A percentile compares a stretch with the other conserved stretches of the same genome.
phyloP scores from a whole-genome alignment of 2,329 filamentous ascomycete species.

The Magnaporthales sp. region DNA sequence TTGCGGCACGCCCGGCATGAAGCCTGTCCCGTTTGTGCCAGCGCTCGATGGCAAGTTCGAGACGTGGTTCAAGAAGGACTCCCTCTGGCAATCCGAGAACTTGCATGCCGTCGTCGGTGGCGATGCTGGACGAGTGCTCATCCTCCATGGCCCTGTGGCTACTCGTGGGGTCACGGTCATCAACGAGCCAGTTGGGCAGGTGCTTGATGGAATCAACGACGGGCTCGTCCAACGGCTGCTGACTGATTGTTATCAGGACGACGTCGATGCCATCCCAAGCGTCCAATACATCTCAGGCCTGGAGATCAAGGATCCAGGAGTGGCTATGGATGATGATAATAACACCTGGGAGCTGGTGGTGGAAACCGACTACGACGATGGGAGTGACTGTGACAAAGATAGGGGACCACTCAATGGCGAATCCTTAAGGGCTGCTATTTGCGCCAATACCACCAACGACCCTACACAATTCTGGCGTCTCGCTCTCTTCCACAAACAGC shows the following conservation, averaged over 20 bases:
- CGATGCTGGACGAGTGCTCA: slow-evolving; percentile 92
- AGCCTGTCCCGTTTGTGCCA: slow-evolving; percentile 86
- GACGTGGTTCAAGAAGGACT: slow-evolving; percentile 99
- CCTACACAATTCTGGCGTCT: background rate
- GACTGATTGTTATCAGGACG: background rate
- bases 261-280: background rate
- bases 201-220: slow-evolving; percentile 31
- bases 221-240: background rate
- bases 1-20: slow-evolving; percentile 50
- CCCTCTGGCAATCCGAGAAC: slow-evolving; percentile 97
- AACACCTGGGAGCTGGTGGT: background rate
- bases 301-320: background rate
- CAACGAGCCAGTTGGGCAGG: slow-evolving; percentile 91
- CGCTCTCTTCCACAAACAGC: background rate
- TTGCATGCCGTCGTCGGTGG: slow-evolving; percentile 91
- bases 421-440: background rate
- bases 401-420: background rate
- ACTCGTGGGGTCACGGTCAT: slow-evolving; percentile 82
- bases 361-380: background rate
- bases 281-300: background rate
- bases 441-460: background rate
- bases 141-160: slow-evolving; percentile 92
- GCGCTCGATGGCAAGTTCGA: slow-evolving; percentile 95
- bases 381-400: too few species aligned
- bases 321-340: background rate